Percentiles rank a stretch among this genome's conserved stretches.
phyloP scores from a whole-genome alignment of 2,329 filamentous ascomycete genomes.

The Pezicula radicicola region DNA sequence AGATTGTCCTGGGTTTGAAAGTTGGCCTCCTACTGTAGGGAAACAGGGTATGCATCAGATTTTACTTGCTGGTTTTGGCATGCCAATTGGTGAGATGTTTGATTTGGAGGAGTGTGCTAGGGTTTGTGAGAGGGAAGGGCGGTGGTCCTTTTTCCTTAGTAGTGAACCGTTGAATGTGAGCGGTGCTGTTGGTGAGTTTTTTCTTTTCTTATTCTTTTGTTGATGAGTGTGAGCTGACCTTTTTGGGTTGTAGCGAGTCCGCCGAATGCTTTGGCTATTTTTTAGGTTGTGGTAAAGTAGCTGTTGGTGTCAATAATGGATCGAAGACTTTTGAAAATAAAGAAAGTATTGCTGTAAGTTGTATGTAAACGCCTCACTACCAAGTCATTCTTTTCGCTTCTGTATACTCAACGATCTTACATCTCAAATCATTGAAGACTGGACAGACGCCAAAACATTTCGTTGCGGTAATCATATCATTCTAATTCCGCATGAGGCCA shows the following conservation, averaged over 20 bases:
- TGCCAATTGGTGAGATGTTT: slow-evolving; percentile 16
- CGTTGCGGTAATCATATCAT: too few species aligned
- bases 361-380: too few species aligned
- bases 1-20: slow-evolving; percentile 36
- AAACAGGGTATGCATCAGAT: slow-evolving; percentile 30
- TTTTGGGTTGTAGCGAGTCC: slow-evolving; percentile 29
- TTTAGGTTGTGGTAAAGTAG: not conserved
- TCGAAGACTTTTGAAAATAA: slow-evolving; percentile 15
- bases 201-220: not conserved
- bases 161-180: slow-evolving; percentile 55
- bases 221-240: not conserved
- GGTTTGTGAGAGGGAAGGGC: slow-evolving; percentile 45
- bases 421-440: too few species aligned
- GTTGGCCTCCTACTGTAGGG: slow-evolving; percentile 35
- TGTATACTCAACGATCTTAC: too few species aligned
- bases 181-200: slow-evolving; percentile 39
- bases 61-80: slow-evolving; percentile 12
- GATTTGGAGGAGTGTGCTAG: slow-evolving; percentile 42
- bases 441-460: too few species aligned
- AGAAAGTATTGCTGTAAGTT: too few species aligned
- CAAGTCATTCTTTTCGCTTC: too few species aligned
- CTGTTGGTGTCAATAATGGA: not conserved
- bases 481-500: too few species aligned
- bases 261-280: slow-evolving; percentile 39
- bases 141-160: slow-evolving; percentile 58